phyloP scores from a whole-genome alignment of 495 filamentous ascomycete genomes.

The Daldinia vernicosa region DNA sequence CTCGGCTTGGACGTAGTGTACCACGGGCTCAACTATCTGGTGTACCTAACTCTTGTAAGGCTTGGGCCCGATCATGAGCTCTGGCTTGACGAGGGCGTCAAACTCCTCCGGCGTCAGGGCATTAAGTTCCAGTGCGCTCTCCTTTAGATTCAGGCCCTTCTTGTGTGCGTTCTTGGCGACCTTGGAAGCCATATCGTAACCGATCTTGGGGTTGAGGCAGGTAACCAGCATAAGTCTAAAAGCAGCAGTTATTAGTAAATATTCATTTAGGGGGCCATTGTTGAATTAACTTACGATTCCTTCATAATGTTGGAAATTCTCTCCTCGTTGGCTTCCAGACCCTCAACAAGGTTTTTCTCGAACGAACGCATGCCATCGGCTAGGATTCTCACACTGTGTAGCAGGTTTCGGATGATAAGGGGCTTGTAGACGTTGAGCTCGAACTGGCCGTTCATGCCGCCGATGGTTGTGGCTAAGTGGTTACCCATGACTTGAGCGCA shows the following conservation, averaged over 20 bases:
- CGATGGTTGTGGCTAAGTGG: constrained; percentile 87
- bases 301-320: constrained; percentile 87
- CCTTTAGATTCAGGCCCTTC: constrained; percentile 92
- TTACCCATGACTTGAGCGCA: constrained; percentile 98
- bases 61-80: constrained; percentile 93
- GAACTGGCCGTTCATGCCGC: constrained; percentile 97
- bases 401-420: constrained; percentile 89
- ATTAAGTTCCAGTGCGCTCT: constrained; percentile 92
- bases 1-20: constrained; percentile 37
- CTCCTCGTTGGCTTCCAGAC: constrained; percentile 91
- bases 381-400: constrained; percentile 88
- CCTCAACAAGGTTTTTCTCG: constrained; percentile 88
- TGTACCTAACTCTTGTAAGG: constrained; percentile 54
- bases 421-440: constrained; percentile 99
- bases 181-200: constrained; percentile 97
- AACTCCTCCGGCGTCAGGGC: constrained; percentile 92
- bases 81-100: constrained; percentile 88
- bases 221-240: constrained; percentile 95
- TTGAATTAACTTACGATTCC: constrained; percentile 66
- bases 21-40: constrained; percentile 37
- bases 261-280: neutral
- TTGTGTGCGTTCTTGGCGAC: constrained; percentile 99
- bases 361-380: constrained; percentile 94
- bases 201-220: constrained; percentile 97
- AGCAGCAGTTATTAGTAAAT: constrained; percentile 19